Percentiles rank a stretch among this genome's conserved stretches.
Conservation (phyloP, 2,329 filamentous ascomycete genomes). For the Dactylonectria estremocensis region DNA sequence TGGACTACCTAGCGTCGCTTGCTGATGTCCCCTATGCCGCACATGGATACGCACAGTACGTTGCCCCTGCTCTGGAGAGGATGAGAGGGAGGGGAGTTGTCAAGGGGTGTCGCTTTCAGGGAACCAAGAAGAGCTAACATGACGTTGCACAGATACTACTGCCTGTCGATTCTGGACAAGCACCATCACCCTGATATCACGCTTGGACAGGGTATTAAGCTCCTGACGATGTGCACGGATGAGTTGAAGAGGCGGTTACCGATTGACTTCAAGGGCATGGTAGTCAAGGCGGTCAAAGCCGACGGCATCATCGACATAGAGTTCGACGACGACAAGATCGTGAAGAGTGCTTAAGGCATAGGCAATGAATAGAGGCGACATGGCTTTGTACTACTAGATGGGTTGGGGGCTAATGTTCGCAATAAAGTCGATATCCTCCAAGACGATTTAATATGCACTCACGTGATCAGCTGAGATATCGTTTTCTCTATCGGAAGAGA, state of each 20-base stretch:
- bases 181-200: slow-evolving; percentile 97
- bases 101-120: background rate
- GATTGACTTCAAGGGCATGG: slow-evolving; percentile 98
- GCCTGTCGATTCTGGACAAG: slow-evolving; percentile 96
- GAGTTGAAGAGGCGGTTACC: slow-evolving; percentile 97
- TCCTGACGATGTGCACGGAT: slow-evolving; percentile 94
- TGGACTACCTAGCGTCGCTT: slow-evolving; percentile 94
- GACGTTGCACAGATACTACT: slow-evolving; percentile 82
- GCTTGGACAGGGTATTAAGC: slow-evolving; percentile 90
- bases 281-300: slow-evolving; percentile 95
- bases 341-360: slow-evolving; percentile 69
- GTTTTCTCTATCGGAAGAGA: slow-evolving; percentile 6
- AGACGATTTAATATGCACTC: background rate
- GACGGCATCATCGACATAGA: slow-evolving; percentile 90
- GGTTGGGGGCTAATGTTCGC: slow-evolving; percentile 44
- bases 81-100: background rate
- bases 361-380: slow-evolving; percentile 40
- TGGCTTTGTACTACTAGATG: slow-evolving; percentile 57
- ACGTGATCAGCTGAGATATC: background rate
- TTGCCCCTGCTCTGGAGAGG: slow-evolving; percentile 22
- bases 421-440: slow-evolving; percentile 46
- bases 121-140: slow-evolving; percentile 41
- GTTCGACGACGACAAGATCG: slow-evolving; percentile 85
- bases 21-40: slow-evolving; percentile 94
- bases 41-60: slow-evolving; percentile 97